A percentile compares a stretch with the other conserved stretches of the same genome.
These are phyloP conservation scores for Septoria linicola DNA, from an alignment of 2,329 filamentous ascomycete species.

Conservation along the genomic window DNA sequence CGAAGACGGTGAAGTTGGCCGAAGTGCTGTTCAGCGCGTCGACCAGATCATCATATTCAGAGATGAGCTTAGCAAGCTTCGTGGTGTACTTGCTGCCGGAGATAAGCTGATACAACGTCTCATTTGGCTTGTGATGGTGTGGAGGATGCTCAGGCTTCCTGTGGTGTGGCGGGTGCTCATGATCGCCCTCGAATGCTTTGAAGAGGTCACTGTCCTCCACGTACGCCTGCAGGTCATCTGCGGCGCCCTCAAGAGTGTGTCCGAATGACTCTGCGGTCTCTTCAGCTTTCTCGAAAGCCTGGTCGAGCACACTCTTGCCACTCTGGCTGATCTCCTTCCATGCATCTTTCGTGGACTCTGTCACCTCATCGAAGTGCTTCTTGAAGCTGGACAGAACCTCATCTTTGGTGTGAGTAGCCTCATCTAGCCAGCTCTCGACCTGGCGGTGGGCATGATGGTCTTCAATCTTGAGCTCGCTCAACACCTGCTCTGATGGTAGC, in stretches of 20 bases:
- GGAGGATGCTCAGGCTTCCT: constrained; percentile 30
- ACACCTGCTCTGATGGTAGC: constrained; percentile 52
- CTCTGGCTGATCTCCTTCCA: constrained; percentile 25
- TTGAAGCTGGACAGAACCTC: constrained; percentile 38
- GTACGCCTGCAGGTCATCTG: constrained; percentile 51
- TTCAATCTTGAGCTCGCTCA: constrained; percentile 45
- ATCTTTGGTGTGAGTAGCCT: constrained; percentile 39
- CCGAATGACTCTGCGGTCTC: constrained; percentile 42
- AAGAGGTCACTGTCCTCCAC: constrained; percentile 40
- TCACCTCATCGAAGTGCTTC: constrained; percentile 34
- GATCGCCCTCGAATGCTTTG: constrained; percentile 38
- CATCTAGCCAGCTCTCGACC: constrained; percentile 31
- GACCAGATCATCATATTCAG: constrained; percentile 70
- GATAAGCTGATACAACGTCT: constrained; percentile 79
- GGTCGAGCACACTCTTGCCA: constrained; percentile 33
- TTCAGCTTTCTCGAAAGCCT: constrained; percentile 36
- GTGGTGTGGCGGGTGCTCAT: constrained; percentile 21
- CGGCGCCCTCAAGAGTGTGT: constrained; percentile 45
- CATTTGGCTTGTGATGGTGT: constrained; percentile 54
- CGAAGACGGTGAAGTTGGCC: constrained; percentile 76
- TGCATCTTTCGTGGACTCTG: constrained; percentile 23
- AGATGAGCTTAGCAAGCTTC: constrained; percentile 72
- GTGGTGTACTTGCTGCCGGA: constrained; percentile 72
- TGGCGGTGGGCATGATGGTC: constrained; percentile 36
- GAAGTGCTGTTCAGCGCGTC: constrained; percentile 70